Conservation (phyloP, 768 basidiomycete genomes). For the Cystobasidium onofrii region DNA sequence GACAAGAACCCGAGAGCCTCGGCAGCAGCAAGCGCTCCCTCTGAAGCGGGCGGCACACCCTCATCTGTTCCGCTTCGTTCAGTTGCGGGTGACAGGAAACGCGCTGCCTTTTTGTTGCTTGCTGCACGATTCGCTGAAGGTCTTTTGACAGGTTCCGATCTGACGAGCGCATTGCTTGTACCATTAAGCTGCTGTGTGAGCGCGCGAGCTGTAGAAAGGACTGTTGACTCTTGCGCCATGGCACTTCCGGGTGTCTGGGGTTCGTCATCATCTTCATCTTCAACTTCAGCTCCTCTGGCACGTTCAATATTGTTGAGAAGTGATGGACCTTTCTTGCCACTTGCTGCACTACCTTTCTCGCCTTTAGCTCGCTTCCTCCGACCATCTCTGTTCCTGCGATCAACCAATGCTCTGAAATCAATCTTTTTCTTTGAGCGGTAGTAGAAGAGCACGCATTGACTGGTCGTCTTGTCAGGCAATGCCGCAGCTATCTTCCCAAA, state of each 20-base stretch:
- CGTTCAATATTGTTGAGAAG: slow-evolving; percentile 63
- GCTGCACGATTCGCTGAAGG: neutral
- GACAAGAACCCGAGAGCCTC: slow-evolving; percentile 39
- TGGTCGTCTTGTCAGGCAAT: slow-evolving; percentile 71
- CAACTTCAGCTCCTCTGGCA: slow-evolving; percentile 27
- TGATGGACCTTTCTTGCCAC: slow-evolving; percentile 66
- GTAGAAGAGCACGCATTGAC: slow-evolving; percentile 86
- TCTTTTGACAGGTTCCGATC: neutral
- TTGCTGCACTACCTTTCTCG: slow-evolving; percentile 46
- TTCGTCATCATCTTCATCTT: slow-evolving; percentile 37
- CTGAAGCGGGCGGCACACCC: slow-evolving; percentile 19
- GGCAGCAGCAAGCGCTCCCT: slow-evolving; percentile 39
- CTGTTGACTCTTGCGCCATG: slow-evolving; percentile 10
- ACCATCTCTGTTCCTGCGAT: slow-evolving; percentile 60
- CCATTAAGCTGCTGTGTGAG: slow-evolving; percentile 15
- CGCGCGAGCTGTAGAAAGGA: slow-evolving; percentile 4
- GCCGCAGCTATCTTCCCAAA: slow-evolving; percentile 82
- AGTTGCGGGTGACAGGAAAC: slow-evolving; percentile 15
- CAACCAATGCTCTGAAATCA: slow-evolving; percentile 70
- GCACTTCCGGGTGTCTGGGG: slow-evolving; percentile 20
- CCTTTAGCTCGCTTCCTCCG: slow-evolving; percentile 50
- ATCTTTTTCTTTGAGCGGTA: slow-evolving; percentile 91
- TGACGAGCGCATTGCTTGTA: neutral
- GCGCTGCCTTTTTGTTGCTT: slow-evolving; percentile 24
- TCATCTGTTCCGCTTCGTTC: neutral